Evolutionary conservation across 768 basidiomycete species (phyloP).

Genomic region (Strobilomyces echinocephalus): DNA sequence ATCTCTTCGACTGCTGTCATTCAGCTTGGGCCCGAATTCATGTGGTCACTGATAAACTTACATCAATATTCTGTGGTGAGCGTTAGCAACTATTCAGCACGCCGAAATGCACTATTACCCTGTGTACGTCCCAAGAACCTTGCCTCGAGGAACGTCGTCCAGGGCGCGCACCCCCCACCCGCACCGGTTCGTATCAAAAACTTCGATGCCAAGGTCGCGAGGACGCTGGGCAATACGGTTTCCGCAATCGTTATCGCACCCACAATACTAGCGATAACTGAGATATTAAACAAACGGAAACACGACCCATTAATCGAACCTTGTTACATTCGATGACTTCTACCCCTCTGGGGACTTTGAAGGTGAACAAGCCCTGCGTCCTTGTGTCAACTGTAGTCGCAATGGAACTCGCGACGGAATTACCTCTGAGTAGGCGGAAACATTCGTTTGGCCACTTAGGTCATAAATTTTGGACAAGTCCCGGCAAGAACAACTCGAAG

Average conservation of each 20-base stretch:
- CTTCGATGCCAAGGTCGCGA: constrained; percentile 51
- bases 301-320: constrained; percentile 29
- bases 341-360: constrained; percentile 37
- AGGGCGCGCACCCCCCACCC: constrained; percentile 67
- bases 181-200: constrained; percentile 57
- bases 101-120: constrained; percentile 42
- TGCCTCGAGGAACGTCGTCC: constrained; percentile 41
- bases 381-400: neutral
- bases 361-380: constrained; percentile 46
- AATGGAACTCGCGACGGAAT: neutral
- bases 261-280: constrained; percentile 36
- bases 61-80: constrained; percentile 40
- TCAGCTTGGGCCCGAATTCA: neutral
- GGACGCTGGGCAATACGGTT: constrained; percentile 63
- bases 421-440: constrained; percentile 44
- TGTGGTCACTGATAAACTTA: constrained; percentile 21
- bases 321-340: constrained; percentile 67
- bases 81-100: constrained; percentile 1
- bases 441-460: constrained; percentile 16
- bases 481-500: constrained; percentile 46
- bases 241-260: constrained; percentile 40
- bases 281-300: neutral
- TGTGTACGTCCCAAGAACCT: constrained; percentile 63
- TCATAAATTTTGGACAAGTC: constrained; percentile 37
- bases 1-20: constrained; percentile 37